A percentile compares a stretch with the other conserved stretches of the same genome.
These are phyloP conservation scores for Fistulifera pelliculosa DNA, from an alignment of 108 stramenopile species.

Conservation along the genomic window DNA sequence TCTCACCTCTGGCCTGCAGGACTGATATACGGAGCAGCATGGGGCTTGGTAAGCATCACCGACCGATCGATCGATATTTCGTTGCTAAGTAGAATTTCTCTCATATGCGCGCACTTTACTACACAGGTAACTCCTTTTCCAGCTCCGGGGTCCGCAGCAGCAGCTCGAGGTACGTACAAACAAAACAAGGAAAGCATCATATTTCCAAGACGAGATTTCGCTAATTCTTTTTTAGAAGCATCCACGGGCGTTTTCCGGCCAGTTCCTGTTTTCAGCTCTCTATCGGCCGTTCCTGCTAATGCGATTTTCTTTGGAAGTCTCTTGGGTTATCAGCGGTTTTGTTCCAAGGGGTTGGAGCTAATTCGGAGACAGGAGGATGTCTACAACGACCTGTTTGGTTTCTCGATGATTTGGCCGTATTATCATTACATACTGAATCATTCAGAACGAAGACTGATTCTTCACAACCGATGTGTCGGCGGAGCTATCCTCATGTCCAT, in stretches of 20 bases:
- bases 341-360: constrained; percentile 17
- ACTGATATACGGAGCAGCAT: constrained; percentile 17
- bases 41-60: constrained; percentile 15
- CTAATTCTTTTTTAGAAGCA: constrained; percentile 5
- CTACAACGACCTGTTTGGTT: constrained; percentile 26
- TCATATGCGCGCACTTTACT: not conserved
- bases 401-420: constrained; percentile 12
- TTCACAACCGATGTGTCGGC: constrained; percentile 27
- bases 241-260: constrained; percentile 10
- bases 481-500: constrained; percentile 8
- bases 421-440: constrained; percentile 11
- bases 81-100: not conserved
- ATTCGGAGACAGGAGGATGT: constrained; percentile 14
- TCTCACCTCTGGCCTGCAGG: no score
- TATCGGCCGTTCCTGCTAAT: constrained; percentile 13
- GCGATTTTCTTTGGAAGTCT: constrained; percentile 21
- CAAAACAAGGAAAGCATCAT: not conserved
- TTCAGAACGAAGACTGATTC: constrained; percentile 19
- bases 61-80: not conserved
- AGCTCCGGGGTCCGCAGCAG: constrained; percentile 9
- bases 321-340: constrained; percentile 15
- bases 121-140: constrained; percentile 19
- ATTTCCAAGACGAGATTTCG: not conserved
- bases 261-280: constrained; percentile 14
- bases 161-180: constrained; percentile 10